Base-by-base conservation (phyloP, 2,329 filamentous ascomycete species). In the Orbilia oligospora region DNA sequence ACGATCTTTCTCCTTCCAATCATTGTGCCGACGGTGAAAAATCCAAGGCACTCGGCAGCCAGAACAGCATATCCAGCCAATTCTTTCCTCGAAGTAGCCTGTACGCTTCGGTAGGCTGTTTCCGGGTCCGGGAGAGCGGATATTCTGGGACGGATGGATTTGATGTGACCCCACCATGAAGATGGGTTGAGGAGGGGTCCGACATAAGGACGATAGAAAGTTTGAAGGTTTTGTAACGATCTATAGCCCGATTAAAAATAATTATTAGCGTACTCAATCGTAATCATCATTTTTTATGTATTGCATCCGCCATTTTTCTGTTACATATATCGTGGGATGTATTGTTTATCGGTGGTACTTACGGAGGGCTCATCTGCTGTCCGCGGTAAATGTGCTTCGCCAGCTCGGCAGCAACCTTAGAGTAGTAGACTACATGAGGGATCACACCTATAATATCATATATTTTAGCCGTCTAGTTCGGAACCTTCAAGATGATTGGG, bases 21-120 rank as follows among this genome's bases (percentile, higher is more conserved):
- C 86, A 99, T 98, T 89, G 98, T 94, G 81, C 96, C 96, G 70
- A 98, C 90, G 80, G 94, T 97, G 89, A 98, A 99, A 90, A 99
- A 99, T 80, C 96, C 96, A 81, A 99, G 86, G 64, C 93, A 89
- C 87, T 99, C 95, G 71, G 94, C 94, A 58, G 88, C 86, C 80
- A 97, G 87, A 77, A 99, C 92, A 82, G 92, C 93, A 78, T 89
- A 91, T 68, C 91, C 86, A 70, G 89, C 88, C 82, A 95, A 84
- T 85, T 97, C 91, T 82, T 90, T 88, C 81, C 86, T 87, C 85
- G 90, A 91, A 83, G 96, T 83, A 86, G 90, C 92, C 84, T 92
- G 90, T 83, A 92, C 84, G 81, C 87, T 87, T 82, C 86, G 85
- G 81, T 91, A 84, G 73, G 91, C 88, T 81, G 89, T 87, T 83